Evolutionary conservation across 176 grass and related monocot species (phyloP), one percentile per base, ranked within the genome.

Genomic region (Areca catechu): DNA sequence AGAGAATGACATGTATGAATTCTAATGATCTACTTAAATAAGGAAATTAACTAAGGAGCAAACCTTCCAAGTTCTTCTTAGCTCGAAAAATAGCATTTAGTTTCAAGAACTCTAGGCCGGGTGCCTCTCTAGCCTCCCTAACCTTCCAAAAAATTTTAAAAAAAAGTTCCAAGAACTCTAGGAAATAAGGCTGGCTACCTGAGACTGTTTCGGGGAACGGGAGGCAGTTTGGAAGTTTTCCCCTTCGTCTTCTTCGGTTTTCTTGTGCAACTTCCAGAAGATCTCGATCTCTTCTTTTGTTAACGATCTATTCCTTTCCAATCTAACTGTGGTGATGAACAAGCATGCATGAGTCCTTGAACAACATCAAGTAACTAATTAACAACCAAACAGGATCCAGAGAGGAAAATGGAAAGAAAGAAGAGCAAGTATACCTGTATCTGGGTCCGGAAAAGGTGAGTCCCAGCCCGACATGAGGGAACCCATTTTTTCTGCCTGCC

Each of bases 381-480:
- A 29, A 29, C 27, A 29, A 6, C 27, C 27, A 29, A 29, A 37
- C 30, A 56, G 12, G 20, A 17, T 54, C 16, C 2, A 7, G 18
- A 24, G 18, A 37, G 17, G 3, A 17, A 66, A 50, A 15, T 7
- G 2, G 18, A 21, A 2, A n/a, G 14, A 1, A 25, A 65, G 34
- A 43, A 43, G 34, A 43, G 34, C 18, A 19, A 17, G 9, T 4
- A 58, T 70, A 84, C 86, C 80, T 82, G 63, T 72, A 30, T 53
- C 43, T 16, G 61, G 60, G 3, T 48, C 86, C 24, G 82, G 53
- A 71, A 80, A 57, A 0, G 60, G 61, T 10, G 92, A 82, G 59
- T 72, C 83, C 92, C 92, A 97, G 43, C 92, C 92, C 28, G 86
- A 77, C 86, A 91, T 91, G 19, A 97, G 86, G 57, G 92, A 97